Evolutionary conservation across 768 basidiomycete species (phyloP).

Genomic region (Hypholoma sublateritium): DNA sequence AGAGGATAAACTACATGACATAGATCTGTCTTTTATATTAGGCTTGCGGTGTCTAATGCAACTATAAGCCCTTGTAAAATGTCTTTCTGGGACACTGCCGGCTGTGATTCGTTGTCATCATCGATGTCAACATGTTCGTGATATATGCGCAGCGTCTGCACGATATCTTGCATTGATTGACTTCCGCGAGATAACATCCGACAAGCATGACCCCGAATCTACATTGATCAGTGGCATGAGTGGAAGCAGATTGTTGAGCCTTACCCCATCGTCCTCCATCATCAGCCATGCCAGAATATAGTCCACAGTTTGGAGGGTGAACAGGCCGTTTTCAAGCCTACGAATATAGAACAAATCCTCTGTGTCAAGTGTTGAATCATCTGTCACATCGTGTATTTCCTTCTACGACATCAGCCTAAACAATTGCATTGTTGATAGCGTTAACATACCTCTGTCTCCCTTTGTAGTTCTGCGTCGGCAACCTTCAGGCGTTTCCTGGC

Average conservation of each 20-base stretch:
- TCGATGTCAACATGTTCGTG: constrained; percentile 67
- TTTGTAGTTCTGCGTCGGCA: constrained; percentile 66
- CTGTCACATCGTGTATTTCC: constrained; percentile 40
- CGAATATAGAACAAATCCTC: constrained; percentile 84
- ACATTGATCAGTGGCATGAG: not conserved
- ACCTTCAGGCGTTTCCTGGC: constrained; percentile 58
- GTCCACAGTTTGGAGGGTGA: constrained; percentile 87
- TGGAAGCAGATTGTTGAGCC: constrained; percentile 24
- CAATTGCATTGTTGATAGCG: not conserved
- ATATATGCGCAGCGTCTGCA: constrained; percentile 69
- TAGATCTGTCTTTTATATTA: not conserved
- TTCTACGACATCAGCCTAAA: too few relatives aligned
- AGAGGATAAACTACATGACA: too few relatives aligned
- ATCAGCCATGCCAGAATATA: constrained; percentile 93
- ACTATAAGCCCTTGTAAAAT: constrained; percentile 69
- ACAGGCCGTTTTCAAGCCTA: constrained; percentile 83
- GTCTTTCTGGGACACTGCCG: constrained; percentile 57
- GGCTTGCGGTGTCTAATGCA: constrained; percentile 42
- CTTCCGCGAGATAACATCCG: constrained; percentile 77
- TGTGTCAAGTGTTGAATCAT: constrained; percentile 59
- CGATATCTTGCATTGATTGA: constrained; percentile 67
- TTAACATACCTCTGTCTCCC: constrained; percentile 59
- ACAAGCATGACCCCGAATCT: constrained; percentile 78
- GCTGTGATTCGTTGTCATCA: constrained; percentile 29
- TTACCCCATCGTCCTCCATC: constrained; percentile 98